Percentiles rank a stretch among this genome's conserved stretches.
Conservation (phyloP, 164 flowering plant genomes). For the Vitis rotundifolia region DNA sequence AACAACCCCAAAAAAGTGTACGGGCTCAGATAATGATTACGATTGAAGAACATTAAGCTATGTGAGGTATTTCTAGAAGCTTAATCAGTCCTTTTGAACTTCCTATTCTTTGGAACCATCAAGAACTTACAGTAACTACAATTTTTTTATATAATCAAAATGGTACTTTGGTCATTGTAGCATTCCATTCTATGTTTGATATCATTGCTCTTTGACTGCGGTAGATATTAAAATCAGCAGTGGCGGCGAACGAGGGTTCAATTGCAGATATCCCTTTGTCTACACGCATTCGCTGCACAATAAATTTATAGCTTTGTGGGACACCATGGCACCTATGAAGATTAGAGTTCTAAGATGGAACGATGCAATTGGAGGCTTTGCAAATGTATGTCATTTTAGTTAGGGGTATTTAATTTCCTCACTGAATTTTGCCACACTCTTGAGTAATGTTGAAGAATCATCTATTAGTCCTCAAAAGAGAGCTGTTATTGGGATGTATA, state of each 20-base stretch:
- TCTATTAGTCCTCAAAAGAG: not conserved
- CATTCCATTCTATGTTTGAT: not conserved
- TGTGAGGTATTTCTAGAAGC: too few relatives aligned
- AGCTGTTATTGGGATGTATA: conserved; percentile 4
- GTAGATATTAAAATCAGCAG: not conserved
- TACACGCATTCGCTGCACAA: not conserved
- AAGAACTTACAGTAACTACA: too few relatives aligned
- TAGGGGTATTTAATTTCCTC: not conserved
- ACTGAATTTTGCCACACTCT: conserved; percentile 4
- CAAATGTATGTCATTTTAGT: too few relatives aligned
- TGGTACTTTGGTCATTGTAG: not conserved
- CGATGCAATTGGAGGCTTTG: not conserved
- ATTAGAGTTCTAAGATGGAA: not conserved
- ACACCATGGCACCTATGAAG: not conserved
- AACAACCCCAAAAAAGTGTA: too few relatives aligned
- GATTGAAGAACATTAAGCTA: too few relatives aligned
- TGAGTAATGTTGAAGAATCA: conserved; percentile 1
- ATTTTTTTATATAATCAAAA: not conserved
- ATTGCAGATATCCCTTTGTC: not conserved
- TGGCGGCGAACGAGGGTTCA: not conserved
- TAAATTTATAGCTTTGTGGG: not conserved
- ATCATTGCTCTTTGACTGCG: not conserved
- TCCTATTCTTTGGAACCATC: too few relatives aligned
- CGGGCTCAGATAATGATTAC: too few relatives aligned
- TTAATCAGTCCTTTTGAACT: too few relatives aligned